Conservation (phyloP, 73 alveolate species). For the Symbiodinium pilosum region DNA sequence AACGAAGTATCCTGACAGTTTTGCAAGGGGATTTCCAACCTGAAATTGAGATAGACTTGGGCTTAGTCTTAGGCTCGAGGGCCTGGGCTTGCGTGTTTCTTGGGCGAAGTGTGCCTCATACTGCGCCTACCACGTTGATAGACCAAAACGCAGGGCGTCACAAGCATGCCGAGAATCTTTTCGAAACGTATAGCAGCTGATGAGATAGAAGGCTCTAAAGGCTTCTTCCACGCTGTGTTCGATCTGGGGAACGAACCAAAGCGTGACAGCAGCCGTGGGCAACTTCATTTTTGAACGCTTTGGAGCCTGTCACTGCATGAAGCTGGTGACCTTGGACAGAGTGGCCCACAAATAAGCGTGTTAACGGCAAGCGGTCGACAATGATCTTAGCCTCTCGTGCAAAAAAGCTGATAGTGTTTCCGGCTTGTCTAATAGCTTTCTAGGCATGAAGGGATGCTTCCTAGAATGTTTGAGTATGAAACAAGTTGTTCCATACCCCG, state of each 20-base stretch:
- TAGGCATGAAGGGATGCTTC: no score
- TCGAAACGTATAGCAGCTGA: neutral
- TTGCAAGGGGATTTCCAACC: no score
- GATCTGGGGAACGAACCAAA: slow-evolving; percentile 22
- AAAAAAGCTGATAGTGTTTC: no score
- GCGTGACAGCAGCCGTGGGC: neutral
- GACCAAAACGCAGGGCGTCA: neutral
- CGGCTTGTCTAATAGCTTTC: no score
- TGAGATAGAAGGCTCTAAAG: neutral
- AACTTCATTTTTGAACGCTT: no score
- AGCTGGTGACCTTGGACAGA: neutral
- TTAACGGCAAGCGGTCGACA: neutral
- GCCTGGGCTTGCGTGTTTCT: no score
- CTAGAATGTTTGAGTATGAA: no score
- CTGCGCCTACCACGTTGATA: neutral
- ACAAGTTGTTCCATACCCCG: no score
- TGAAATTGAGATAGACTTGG: no score
- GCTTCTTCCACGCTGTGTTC: neutral
- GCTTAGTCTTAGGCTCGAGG: no score
- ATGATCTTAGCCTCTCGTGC: neutral
- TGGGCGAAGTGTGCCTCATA: no score
- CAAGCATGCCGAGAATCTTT: neutral
- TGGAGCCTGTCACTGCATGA: neutral
- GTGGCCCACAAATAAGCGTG: neutral
- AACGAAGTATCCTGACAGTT: no score